These are phyloP conservation scores for Pseudognaphalium luteoalbum DNA, from an alignment of 129 eudicot species.

Conservation along the genomic window DNA sequence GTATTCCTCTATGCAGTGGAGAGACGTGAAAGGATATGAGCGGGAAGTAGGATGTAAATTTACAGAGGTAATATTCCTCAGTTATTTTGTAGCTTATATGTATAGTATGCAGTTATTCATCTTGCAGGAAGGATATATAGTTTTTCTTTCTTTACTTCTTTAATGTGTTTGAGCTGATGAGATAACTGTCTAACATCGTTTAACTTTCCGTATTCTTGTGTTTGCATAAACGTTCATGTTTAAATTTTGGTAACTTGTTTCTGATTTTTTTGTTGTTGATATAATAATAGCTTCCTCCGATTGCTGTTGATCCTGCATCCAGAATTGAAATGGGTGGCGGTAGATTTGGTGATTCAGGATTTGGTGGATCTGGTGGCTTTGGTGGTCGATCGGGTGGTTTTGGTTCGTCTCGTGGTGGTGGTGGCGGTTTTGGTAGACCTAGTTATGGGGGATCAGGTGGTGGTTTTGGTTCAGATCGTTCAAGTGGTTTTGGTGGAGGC, in stretches of 20 bases:
- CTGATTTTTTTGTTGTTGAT: background rate
- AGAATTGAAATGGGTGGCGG: constrained; percentile 51
- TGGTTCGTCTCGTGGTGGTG: constrained; percentile 37
- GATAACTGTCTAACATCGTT: constrained; percentile 35
- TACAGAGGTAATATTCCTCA: constrained; percentile 46
- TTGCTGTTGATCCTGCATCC: constrained; percentile 59
- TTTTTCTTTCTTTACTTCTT: background rate
- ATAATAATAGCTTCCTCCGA: constrained; percentile 62
- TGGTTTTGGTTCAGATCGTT: constrained; percentile 21
- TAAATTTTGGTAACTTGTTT: background rate
- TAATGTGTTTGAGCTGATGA: constrained; percentile 53
- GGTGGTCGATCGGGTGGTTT: constrained; percentile 39
- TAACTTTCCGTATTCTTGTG: background rate
- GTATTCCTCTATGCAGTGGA: constrained; percentile 53
- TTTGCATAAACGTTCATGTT: background rate
- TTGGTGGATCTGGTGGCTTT: constrained; percentile 5
- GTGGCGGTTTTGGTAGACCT: constrained; percentile 56
- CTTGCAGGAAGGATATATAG: background rate
- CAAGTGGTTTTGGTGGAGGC: constrained; percentile 30
- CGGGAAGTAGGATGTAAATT: constrained; percentile 87
- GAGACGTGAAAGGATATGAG: constrained; percentile 73
- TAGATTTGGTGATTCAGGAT: constrained; percentile 49
- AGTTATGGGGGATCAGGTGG: constrained; percentile 49
- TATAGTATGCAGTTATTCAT: background rate
- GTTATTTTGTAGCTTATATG: background rate